Base-by-base conservation (phyloP, 2,329 filamentous ascomycete genomes). In the Colletotrichum tropicicola region DNA sequence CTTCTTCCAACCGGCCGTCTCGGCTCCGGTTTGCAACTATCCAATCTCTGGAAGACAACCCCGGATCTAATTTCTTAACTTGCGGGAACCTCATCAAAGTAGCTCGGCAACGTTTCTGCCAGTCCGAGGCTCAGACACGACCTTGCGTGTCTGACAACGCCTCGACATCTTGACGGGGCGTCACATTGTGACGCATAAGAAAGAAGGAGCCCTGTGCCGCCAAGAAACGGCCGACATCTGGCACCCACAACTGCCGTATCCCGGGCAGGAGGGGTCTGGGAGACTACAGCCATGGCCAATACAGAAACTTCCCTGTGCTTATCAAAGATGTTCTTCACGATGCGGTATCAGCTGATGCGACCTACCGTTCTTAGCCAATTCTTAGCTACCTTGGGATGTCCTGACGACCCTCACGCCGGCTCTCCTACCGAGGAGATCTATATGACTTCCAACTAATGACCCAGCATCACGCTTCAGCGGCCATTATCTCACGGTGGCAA, bases 371-470 rank as follows among this genome's bases (percentile, higher is more conserved):
- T 65, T 25, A 47, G 49, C 49, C 30, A 32, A 13, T 54, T 48
- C 32, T 51, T 25, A 45, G 47, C 32, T 48, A 30, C 17, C 17
- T 35, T 54, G 13, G 21, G 35, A 25, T 37, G 41, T 48, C 41
- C 49, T 65, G 62, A 44, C 39, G 44, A 62, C 62, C 57, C 30
- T 45, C 25, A 48, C 57, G 19, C 44, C 62, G 57, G 62, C 58
- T 65, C 62, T 37, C 37, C 45, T 37, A 51, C 62, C 62, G 62
- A 65, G 49, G 28, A 43, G 35, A 65, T 65, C 62, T 62, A 62
- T 65, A 65, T 45, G 19, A 62, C 51, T 30, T 27, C 47, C 27
- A 55, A 27, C 30, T 62, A 62, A 61, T 25, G 58, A 47, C 21
- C 58, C 25, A 48, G 58, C 49, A 62, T 65, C 28, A 49, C 25